These are phyloP conservation scores for Pyrrhoderma noxium DNA, from an alignment of 1,284 basidiomycete genomes.

Conservation along the genomic window DNA sequence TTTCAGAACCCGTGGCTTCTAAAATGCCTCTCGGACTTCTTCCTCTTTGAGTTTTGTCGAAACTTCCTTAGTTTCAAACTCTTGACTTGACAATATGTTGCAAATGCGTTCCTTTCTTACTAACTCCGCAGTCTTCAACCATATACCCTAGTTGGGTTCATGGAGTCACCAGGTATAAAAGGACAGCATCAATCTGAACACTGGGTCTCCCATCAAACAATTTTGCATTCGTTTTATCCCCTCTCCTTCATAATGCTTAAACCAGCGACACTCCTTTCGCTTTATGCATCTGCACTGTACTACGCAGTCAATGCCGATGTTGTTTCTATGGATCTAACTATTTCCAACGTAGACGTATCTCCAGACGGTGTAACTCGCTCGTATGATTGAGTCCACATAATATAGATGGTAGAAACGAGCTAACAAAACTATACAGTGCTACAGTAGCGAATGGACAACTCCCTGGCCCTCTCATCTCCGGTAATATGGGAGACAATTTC, in stretches of 20 bases:
- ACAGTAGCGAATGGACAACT: slow-evolving; percentile 20
- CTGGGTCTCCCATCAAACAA: not conserved
- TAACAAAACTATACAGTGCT: slow-evolving; percentile 4
- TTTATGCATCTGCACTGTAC: not conserved
- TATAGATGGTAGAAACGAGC: not conserved
- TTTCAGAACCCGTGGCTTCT: too few species aligned
- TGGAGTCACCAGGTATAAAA: too few species aligned
- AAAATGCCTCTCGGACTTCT: too few species aligned
- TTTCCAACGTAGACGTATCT: slow-evolving; percentile 19
- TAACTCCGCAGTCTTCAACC: too few species aligned
- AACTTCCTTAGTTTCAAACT: too few species aligned
- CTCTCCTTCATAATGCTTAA: slow-evolving; percentile 1
- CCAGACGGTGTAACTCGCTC: slow-evolving; percentile 28
- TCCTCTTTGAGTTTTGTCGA: too few species aligned
- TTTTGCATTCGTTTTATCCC: not conserved
- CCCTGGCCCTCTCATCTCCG: slow-evolving; percentile 21
- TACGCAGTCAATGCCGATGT: slow-evolving; percentile 4
- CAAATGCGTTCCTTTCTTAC: too few species aligned
- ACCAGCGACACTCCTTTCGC: slow-evolving; percentile 3
- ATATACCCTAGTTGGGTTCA: too few species aligned
- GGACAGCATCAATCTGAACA: not conserved
- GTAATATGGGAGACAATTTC: slow-evolving; percentile 21
- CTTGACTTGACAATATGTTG: too few species aligned
- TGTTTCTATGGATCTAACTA: slow-evolving; percentile 13
- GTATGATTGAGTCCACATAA: slow-evolving; percentile 20